Base-by-base conservation (phyloP, 2,329 filamentous ascomycete genomes). In the Hypoxylon sp. region DNA sequence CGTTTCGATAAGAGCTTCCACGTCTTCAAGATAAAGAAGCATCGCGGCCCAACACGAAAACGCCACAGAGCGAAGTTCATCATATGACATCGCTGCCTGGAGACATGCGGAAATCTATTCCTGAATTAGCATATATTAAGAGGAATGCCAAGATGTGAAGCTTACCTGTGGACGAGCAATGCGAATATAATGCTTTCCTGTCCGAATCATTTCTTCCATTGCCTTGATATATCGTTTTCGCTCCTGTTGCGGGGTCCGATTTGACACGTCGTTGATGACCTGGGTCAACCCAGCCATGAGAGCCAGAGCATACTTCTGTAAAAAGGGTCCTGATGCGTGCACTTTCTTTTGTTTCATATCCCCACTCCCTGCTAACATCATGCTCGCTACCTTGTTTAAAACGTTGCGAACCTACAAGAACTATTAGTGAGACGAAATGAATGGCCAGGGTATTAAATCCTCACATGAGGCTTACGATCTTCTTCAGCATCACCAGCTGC, bases 21-120 rank as follows among this genome's bases (percentile, higher is more conserved):
- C 85, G 75, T 98, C 94, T 24, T 94, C 90, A 52, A 98, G 85
- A 57, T 90, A 88, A 29, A 82, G 87, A 17, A 98, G 86, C 81
- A 99, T 90, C 8, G 90, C 86, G 26, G 89, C 86, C 96, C 96
- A 99, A 53, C 94, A 93, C 3, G 87, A 88, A 74, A 98, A 94
- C 1, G 94, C 93, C 31, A 89, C 85, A 67, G 93, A 86, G 68
- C 93, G 90, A n/a, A 99, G 85, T 51, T 91, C 87, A 48, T 90
- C 85, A 55, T 92, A 88, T 14, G 91, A 86, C 66, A 98, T 87
- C 0, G 94, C 94, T 22, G 94, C 94, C 69, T 97, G 90, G 11
- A 99, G 84, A 77, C 93, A 98, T n/a, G 95, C 94, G 72, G 94
- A 94, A 62, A 98, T 95, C 90, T 95, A 74, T 61, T 39, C 10